phyloP scores from a whole-genome alignment of 768 basidiomycete species.

The Tylopilus subfusipes region DNA sequence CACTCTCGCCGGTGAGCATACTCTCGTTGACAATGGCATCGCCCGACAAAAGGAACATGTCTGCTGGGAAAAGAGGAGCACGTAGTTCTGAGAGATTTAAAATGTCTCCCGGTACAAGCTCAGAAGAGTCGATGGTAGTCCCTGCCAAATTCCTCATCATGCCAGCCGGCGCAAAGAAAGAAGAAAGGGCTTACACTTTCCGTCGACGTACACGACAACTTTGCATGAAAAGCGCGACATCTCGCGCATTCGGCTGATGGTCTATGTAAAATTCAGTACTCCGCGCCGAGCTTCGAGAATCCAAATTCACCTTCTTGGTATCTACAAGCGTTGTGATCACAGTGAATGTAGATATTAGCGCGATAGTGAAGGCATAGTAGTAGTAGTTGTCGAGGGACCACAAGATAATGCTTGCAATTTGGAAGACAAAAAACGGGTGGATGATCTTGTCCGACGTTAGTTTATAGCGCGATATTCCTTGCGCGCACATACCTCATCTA shows the following conservation, averaged over 20 bases:
- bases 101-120: constrained; percentile 89
- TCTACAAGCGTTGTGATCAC: constrained; percentile 85
- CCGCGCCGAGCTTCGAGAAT: background rate
- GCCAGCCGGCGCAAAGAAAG: background rate
- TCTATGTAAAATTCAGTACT: constrained; percentile 44
- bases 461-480: background rate
- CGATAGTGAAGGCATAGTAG: constrained; percentile 97
- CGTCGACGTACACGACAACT: constrained; percentile 65
- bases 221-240: constrained; percentile 90
- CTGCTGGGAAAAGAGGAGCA: constrained; percentile 77
- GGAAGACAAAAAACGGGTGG: constrained; percentile 98
- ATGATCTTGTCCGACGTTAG: constrained; percentile 55
- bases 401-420: constrained; percentile 89
- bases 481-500: constrained; percentile 74
- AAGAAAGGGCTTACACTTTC: constrained; percentile 53
- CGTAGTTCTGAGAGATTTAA: constrained; percentile 81
- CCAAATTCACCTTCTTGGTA: constrained; percentile 72
- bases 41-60: constrained; percentile 88
- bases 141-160: constrained; percentile 42
- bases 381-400: constrained; percentile 97
- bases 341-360: constrained; percentile 81
- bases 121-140: constrained; percentile 65
- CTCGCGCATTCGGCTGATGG: constrained; percentile 89
- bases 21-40: constrained; percentile 99
- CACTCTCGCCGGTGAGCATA: constrained; percentile 98